phyloP scores from a whole-genome alignment of 2,329 filamentous ascomycete species.

The Sphaceloma murrayae region DNA sequence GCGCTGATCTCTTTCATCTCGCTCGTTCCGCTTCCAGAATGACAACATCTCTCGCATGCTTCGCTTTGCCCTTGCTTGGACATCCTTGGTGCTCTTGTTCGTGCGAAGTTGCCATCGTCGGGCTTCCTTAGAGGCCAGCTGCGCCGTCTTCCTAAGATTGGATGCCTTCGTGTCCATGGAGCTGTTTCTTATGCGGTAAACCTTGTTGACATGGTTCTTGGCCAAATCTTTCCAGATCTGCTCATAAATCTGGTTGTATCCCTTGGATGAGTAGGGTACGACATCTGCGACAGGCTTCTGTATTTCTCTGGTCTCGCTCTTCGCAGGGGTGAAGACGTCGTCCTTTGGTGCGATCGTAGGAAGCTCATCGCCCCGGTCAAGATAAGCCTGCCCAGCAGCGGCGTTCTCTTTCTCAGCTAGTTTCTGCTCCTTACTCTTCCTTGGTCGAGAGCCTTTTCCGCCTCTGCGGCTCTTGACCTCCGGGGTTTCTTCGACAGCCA shows the following conservation, averaged over 20 bases:
- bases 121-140: slow-evolving; percentile 92
- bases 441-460: slow-evolving; percentile 46
- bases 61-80: slow-evolving; percentile 90
- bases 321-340: slow-evolving; percentile 30
- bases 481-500: slow-evolving; percentile 31
- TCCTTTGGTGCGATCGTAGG: slow-evolving; percentile 52
- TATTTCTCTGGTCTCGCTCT: slow-evolving; percentile 42
- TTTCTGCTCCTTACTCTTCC: slow-evolving; percentile 76
- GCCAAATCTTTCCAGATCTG: slow-evolving; percentile 95
- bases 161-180: slow-evolving; percentile 80
- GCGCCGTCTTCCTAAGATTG: slow-evolving; percentile 96
- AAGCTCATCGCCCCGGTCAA: slow-evolving; percentile 68
- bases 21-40: slow-evolving; percentile 98
- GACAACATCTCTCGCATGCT: slow-evolving; percentile 99
- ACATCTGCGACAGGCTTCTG: slow-evolving; percentile 39
- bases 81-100: slow-evolving; percentile 97
- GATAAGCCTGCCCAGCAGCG: slow-evolving; percentile 74
- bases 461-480: slow-evolving; percentile 18
- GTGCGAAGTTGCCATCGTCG: slow-evolving; percentile 95
- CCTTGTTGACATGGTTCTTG: slow-evolving; percentile 86
- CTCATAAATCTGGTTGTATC: slow-evolving; percentile 93
- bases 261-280: slow-evolving; percentile 59
- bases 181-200: slow-evolving; percentile 75
- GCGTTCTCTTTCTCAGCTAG: slow-evolving; percentile 64
- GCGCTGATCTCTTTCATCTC: slow-evolving; percentile 87